Percentiles rank a stretch among this genome's conserved stretches.
phyloP scores from a whole-genome alignment of 2,329 filamentous ascomycete genomes.

The Acarospora socialis region DNA sequence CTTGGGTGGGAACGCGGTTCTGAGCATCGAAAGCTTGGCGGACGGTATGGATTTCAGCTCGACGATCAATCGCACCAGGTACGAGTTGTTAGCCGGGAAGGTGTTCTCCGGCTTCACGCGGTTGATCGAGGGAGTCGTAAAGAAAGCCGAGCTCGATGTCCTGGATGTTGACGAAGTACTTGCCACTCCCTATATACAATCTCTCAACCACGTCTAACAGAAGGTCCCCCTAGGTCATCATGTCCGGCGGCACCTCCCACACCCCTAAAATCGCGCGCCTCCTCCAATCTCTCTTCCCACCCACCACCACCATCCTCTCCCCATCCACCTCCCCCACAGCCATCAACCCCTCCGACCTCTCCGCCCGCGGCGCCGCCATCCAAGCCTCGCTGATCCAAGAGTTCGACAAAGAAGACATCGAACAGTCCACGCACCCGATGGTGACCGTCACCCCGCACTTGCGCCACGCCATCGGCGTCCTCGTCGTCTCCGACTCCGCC shows the following conservation, averaged over 20 bases:
- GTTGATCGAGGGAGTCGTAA: slow-evolving; percentile 67
- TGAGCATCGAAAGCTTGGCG: slow-evolving; percentile 82
- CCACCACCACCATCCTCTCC: slow-evolving; percentile 62
- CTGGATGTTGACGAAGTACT: slow-evolving; percentile 72
- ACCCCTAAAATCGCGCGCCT: slow-evolving; percentile 84
- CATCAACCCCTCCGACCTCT: slow-evolving; percentile 86
- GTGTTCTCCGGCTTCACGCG: slow-evolving; percentile 79
- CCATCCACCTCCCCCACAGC: slow-evolving; percentile 64
- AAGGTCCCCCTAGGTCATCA: slow-evolving; percentile 47
- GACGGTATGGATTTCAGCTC: slow-evolving; percentile 83
- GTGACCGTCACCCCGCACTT: slow-evolving; percentile 91
- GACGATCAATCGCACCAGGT: slow-evolving; percentile 85
- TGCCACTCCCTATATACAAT: neutral
- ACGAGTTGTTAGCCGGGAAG: slow-evolving; percentile 77
- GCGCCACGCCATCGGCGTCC: slow-evolving; percentile 72
- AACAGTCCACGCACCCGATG: slow-evolving; percentile 88
- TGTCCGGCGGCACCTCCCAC: slow-evolving; percentile 83
- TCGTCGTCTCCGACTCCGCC: slow-evolving; percentile 47
- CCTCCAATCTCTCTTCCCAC: slow-evolving; percentile 65
- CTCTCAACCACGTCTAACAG: neutral
- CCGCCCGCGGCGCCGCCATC: slow-evolving; percentile 80
- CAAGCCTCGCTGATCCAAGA: slow-evolving; percentile 90
- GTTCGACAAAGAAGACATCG: slow-evolving; percentile 85
- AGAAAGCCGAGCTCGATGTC: slow-evolving; percentile 84
- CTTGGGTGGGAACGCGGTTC: slow-evolving; percentile 72